A percentile compares a stretch with the other conserved stretches of the same genome.
phyloP scores from a whole-genome alignment of 192 early-diverging fungal genomes.

The Podila verticillata region DNA sequence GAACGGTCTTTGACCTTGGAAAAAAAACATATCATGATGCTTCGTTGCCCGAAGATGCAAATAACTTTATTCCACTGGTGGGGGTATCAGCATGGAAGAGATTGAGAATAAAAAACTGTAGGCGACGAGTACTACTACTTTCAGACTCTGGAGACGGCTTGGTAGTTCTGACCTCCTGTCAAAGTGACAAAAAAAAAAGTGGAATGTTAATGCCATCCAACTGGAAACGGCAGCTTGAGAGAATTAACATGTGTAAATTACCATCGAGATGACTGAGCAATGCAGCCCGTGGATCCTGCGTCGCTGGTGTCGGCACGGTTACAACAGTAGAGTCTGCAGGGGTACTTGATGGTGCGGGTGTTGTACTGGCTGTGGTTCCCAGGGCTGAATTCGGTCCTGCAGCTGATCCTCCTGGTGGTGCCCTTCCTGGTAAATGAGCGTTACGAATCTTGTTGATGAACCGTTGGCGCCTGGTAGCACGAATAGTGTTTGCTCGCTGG shows the following conservation, averaged over 20 bases:
- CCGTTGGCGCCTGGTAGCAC: slow-evolving; percentile 15
- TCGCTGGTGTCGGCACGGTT: not conserved
- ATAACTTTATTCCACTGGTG: too few species aligned
- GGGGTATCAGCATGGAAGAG: too few species aligned
- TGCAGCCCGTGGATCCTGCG: not conserved
- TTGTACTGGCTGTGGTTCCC: not conserved
- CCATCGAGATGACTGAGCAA: not conserved
- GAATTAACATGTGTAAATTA: not conserved
- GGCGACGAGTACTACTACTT: too few species aligned
- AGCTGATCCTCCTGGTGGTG: not conserved
- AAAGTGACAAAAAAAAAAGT: too few species aligned
- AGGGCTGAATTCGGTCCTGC: not conserved
- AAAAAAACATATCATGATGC: too few species aligned
- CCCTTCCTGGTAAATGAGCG: not conserved
- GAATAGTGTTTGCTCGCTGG: slow-evolving; percentile 31
- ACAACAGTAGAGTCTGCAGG: not conserved
- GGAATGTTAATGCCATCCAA: too few species aligned
- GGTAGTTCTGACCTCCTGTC: too few species aligned
- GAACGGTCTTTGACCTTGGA: too few species aligned
- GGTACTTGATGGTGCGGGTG: not conserved
- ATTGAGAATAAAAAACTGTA: too few species aligned
- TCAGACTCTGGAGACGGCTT: too few species aligned
- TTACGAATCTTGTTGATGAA: slow-evolving; percentile 15
- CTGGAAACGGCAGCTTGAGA: too few species aligned
- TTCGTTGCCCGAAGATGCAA: too few species aligned